phyloP scores from a whole-genome alignment of 495 filamentous ascomycete genomes.

The Podospora tetraspora region DNA sequence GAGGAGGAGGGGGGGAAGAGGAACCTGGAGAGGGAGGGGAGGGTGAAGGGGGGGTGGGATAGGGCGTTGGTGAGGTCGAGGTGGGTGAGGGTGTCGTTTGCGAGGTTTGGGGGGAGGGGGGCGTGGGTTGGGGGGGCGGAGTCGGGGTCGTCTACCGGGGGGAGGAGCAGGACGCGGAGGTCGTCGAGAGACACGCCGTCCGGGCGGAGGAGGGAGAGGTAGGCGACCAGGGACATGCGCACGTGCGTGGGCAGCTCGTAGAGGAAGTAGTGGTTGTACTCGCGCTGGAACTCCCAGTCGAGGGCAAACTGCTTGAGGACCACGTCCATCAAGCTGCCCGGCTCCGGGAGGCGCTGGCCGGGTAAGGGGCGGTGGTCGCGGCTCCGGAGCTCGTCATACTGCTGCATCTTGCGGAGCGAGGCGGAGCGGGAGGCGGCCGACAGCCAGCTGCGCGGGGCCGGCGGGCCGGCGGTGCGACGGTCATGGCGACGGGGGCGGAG shows the following conservation, averaged over 20 bases:
- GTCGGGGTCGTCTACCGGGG: slow-evolving; percentile 23
- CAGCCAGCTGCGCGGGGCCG: slow-evolving; percentile 69
- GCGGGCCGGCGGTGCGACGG: slow-evolving; percentile 51
- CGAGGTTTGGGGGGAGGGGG: slow-evolving; percentile 15
- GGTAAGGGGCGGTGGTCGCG: slow-evolving; percentile 31
- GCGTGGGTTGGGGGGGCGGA: slow-evolving; percentile 1
- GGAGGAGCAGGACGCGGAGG: slow-evolving; percentile 36
- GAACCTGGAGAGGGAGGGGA: slow-evolving; percentile 50
- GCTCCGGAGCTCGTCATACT: not conserved
- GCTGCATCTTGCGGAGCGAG: slow-evolving; percentile 11
- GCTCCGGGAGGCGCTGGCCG: slow-evolving; percentile 32
- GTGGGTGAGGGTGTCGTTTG: slow-evolving; percentile 50
- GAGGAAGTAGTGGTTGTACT: slow-evolving; percentile 63
- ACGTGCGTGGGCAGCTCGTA: slow-evolving; percentile 57
- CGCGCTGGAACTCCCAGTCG: slow-evolving; percentile 64
- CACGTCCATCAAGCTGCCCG: slow-evolving; percentile 52
- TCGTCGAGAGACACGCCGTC: slow-evolving; percentile 42
- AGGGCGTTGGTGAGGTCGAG: slow-evolving; percentile 60
- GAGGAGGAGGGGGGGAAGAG: slow-evolving; percentile 59
- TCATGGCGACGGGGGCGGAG: slow-evolving; percentile 53
- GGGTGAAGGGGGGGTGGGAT: slow-evolving; percentile 57
- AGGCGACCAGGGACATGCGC: slow-evolving; percentile 57
- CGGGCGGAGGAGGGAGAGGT: slow-evolving; percentile 50
- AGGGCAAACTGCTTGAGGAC: slow-evolving; percentile 55
- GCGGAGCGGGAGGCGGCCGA: slow-evolving; percentile 24